phyloP scores from a whole-genome alignment of 345 rosid genomes.

The Microthlaspi erraticum region DNA sequence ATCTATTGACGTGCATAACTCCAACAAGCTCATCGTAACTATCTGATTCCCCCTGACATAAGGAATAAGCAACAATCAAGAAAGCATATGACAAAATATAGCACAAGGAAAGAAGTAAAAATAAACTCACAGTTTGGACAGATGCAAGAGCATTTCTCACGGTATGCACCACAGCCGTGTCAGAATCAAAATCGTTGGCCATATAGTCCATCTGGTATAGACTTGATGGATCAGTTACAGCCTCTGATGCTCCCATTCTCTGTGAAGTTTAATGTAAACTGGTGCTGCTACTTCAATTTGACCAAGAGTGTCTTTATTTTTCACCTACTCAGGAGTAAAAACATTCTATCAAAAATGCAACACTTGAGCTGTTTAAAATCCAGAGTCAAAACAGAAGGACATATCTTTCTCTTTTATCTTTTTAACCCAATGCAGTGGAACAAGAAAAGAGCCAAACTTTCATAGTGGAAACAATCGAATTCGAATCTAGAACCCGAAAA shows the following conservation, averaged over 20 bases:
- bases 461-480: neutral
- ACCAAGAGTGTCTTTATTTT: neutral
- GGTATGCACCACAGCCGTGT: constrained; percentile 53
- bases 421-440: neutral
- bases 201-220: neutral
- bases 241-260: constrained; percentile 41
- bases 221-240: constrained; percentile 20
- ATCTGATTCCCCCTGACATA: constrained; percentile 57
- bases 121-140: constrained; percentile 47
- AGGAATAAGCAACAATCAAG: neutral
- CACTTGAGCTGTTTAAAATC: neutral
- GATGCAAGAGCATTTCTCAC: constrained; percentile 60
- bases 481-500: neutral
- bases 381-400: neutral
- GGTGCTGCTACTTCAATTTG: constrained; percentile 20
- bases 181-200: constrained; percentile 50
- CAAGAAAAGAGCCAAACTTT: constrained; percentile 6
- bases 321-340: neutral
- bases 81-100: constrained; percentile 1
- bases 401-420: neutral
- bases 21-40: constrained; percentile 69
- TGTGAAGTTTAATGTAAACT: neutral
- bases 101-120: neutral
- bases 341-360: constrained; percentile 2
- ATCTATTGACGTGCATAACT: constrained; percentile 55